Evolutionary conservation across 805 yeast species (phyloP).

Genomic region (Kodamaea kaohsiungensis): DNA sequence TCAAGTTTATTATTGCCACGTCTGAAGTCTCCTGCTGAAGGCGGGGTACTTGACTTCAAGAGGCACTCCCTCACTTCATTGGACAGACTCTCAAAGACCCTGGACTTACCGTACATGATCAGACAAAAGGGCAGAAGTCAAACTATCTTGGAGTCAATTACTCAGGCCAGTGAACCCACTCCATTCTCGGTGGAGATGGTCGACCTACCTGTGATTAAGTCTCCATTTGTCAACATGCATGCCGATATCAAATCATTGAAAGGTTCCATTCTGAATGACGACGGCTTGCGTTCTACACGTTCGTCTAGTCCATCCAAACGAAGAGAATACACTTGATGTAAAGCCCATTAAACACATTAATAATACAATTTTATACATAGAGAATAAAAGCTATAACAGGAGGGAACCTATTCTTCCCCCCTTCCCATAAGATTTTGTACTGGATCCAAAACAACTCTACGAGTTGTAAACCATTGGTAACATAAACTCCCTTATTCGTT

Average conservation of each 20-base stretch:
- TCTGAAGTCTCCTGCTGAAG: background rate
- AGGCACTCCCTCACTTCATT: conserved; percentile 9
- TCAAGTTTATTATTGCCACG: background rate
- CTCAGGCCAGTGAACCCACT: background rate
- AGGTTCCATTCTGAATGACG: conserved; percentile 18
- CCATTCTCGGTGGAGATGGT: conserved; percentile 7
- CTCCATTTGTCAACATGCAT: background rate
- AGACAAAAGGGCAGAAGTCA: conserved; percentile 6
- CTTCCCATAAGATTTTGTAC: background rate
- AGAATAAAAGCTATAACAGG: background rate
- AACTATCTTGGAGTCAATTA: conserved; percentile 10
- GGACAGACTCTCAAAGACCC: background rate
- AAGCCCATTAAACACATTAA: background rate
- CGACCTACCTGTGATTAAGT: background rate
- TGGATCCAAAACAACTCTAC: conserved; percentile 3
- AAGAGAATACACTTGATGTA: background rate
- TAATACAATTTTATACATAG: conserved; percentile 6
- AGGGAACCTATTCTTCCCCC: background rate
- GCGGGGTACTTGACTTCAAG: background rate
- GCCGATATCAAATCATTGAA: conserved; percentile 23
- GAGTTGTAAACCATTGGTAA: conserved; percentile 33
- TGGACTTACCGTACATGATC: conserved; percentile 3
- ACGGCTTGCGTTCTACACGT: background rate
- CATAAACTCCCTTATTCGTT: conserved; percentile 34
- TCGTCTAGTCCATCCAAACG: background rate